A percentile compares a stretch with the other conserved stretches of the same genome.
Conservation (phyloP, 73 alveolate species). For the Tetrahymena elliotti region DNA sequence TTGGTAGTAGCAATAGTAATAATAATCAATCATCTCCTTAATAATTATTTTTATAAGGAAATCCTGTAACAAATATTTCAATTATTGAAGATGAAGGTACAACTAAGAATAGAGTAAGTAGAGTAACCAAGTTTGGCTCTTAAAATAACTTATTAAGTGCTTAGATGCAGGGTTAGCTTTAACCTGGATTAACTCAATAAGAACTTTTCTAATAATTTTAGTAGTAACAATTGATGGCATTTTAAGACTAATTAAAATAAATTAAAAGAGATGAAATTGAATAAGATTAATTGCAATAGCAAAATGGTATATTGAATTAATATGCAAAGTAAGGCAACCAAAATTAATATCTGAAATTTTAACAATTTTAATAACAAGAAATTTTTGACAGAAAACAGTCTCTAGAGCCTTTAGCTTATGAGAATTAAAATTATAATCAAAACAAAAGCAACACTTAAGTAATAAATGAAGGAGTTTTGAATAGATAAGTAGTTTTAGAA, state of each 20-base stretch:
- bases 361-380: not conserved
- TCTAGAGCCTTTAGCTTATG: not conserved
- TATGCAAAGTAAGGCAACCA: not conserved
- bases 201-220: not conserved
- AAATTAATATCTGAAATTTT: not conserved
- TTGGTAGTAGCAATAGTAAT: not conserved
- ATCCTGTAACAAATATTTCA: not conserved
- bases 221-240: not conserved
- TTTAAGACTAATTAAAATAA: not conserved
- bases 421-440: not conserved
- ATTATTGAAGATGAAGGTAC: not conserved
- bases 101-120: not conserved
- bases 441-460: not conserved
- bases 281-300: not conserved
- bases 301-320: not conserved
- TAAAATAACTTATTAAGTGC: not conserved
- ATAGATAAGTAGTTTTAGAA: not conserved
- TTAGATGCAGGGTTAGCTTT: not conserved
- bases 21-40: not conserved
- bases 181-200: not conserved
- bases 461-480: not conserved
- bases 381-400: not conserved
- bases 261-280: not conserved
- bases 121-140: not conserved
- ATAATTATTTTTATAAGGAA: not conserved